phyloP scores from a whole-genome alignment of 1,139 yeast genomes.

The Hemisphaericaspora subhashii region DNA sequence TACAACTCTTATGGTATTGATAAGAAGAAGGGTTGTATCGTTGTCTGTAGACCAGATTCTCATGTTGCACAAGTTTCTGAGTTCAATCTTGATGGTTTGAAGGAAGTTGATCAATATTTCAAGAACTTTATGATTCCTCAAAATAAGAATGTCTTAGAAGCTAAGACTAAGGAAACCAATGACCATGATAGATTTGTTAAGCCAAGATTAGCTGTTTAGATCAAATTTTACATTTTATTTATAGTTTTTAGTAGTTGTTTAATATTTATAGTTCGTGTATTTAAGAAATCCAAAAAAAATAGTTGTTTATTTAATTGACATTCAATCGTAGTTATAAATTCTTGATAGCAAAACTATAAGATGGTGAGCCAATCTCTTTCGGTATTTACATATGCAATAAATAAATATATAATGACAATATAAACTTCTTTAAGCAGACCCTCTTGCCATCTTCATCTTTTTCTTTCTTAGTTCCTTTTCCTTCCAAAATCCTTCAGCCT shows the following conservation, averaged over 20 bases:
- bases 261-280: background rate
- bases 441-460: constrained; percentile 1
- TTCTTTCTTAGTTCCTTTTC: constrained; percentile 5
- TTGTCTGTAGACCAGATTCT: constrained; percentile 36
- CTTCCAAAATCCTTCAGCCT: constrained; percentile 49
- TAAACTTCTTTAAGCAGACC: background rate
- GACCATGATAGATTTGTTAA: constrained; percentile 12
- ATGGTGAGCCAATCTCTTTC: too few species aligned
- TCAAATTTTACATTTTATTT: background rate
- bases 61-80: constrained; percentile 27
- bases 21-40: constrained; percentile 23
- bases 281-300: too few species aligned
- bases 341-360: too few species aligned
- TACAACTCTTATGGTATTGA: constrained; percentile 27
- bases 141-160: constrained; percentile 10
- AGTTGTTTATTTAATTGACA: too few species aligned
- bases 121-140: constrained; percentile 22
- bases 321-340: too few species aligned
- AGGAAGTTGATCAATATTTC: constrained; percentile 22
- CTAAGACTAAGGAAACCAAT: constrained; percentile 7
- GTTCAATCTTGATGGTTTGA: constrained; percentile 17
- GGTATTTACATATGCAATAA: background rate
- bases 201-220: constrained; percentile 15
- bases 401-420: background rate
- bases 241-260: background rate